Conservation (phyloP, 305 asterid species). For the Rubia balearica region DNA sequence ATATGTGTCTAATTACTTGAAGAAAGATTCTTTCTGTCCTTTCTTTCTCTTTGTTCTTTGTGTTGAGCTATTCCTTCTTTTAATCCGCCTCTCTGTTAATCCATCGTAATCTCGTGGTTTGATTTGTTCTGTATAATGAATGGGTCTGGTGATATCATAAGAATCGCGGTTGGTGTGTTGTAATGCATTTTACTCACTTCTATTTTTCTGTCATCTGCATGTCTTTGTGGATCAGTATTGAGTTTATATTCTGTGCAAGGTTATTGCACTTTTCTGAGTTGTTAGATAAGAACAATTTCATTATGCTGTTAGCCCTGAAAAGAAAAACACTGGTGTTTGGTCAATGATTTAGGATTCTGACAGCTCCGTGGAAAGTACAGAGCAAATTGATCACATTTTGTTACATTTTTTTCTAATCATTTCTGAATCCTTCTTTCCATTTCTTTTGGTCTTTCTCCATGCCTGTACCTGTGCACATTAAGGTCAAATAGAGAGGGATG, state of each 20-base stretch:
- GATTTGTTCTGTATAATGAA: not conserved
- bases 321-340: not conserved
- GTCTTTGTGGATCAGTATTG: not conserved
- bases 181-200: not conserved
- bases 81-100: not conserved
- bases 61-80: not conserved
- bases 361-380: not conserved
- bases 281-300: not conserved
- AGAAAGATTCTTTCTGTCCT: not conserved
- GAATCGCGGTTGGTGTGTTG: not conserved
- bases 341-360: not conserved
- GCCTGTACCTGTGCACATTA: not conserved
- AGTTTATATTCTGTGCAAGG: not conserved
- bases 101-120: not conserved
- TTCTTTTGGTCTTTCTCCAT: not conserved
- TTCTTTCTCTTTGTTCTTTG: not conserved
- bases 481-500: not conserved
- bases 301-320: not conserved
- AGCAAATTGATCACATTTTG: not conserved
- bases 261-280: not conserved
- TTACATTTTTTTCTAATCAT: not conserved
- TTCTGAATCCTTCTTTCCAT: not conserved
- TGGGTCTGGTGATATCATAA: not conserved
- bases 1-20: conserved; percentile 8
- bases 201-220: not conserved